phyloP scores from a whole-genome alignment of 805 yeast species.

The Nakazawaea anatomiae region DNA sequence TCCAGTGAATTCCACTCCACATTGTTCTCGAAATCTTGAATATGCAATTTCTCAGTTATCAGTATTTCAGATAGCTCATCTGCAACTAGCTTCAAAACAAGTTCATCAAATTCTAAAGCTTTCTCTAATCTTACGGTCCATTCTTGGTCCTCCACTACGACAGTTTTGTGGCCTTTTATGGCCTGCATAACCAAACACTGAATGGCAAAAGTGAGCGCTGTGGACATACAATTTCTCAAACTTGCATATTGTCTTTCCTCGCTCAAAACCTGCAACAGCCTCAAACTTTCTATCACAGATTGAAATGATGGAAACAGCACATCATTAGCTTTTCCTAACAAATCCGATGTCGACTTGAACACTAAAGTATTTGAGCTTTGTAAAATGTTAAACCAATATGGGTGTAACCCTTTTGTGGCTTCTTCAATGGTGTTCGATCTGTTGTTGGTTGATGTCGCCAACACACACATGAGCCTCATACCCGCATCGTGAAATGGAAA shows the following conservation, averaged over 20 bases:
- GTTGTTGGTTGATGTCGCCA: conserved; percentile 54
- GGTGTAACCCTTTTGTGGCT: conserved; percentile 73
- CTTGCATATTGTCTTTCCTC: conserved; percentile 18
- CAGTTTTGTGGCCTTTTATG: conserved; percentile 41
- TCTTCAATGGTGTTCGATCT: conserved; percentile 76
- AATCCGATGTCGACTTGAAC: conserved; percentile 36
- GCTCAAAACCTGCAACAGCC: conserved; percentile 17
- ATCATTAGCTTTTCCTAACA: conserved; percentile 33
- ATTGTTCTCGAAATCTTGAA: conserved; percentile 5
- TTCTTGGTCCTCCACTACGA: conserved; percentile 61
- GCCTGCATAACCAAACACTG: conserved; percentile 65
- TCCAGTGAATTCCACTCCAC: conserved; percentile 13
- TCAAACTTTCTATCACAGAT: conserved; percentile 23
- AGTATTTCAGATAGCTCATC: conserved; percentile 12
- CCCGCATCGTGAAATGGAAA: conserved; percentile 63
- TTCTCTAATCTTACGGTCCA: conserved; percentile 69
- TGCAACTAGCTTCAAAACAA: conserved; percentile 31
- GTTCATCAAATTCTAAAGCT: conserved; percentile 56
- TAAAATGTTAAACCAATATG: conserved; percentile 64
- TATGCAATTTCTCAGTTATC: conserved; percentile 12
- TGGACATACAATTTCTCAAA: conserved; percentile 26
- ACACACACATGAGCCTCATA: conserved; percentile 60
- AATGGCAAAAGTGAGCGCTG: conserved; percentile 47
- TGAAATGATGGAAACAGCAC: conserved; percentile 49
- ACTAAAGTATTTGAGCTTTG: conserved; percentile 38